phyloP scores from a whole-genome alignment of 306 rosid species.

The Cucurbita maxima region DNA sequence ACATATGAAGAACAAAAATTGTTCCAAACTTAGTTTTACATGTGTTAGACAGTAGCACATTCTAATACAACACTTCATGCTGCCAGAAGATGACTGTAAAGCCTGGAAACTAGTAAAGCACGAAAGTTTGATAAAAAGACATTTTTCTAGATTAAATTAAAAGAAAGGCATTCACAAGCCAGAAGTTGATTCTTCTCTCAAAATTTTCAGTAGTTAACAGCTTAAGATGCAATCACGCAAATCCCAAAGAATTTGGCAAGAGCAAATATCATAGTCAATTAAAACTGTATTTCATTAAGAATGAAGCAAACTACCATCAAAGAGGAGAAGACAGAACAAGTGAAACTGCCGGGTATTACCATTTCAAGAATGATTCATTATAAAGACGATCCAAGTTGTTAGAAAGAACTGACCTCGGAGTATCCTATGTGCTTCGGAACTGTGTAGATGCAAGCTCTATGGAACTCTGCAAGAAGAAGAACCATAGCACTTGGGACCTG shows the following conservation, averaged over 20 bases:
- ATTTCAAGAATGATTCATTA: background rate
- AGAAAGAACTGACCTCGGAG: conserved; percentile 31
- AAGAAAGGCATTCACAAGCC: background rate
- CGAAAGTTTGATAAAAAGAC: background rate
- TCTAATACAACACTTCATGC: background rate
- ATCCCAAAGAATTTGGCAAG: background rate
- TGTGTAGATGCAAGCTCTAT: conserved; percentile 65
- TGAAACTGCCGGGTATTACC: background rate
- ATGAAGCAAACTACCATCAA: background rate
- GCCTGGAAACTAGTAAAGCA: background rate
- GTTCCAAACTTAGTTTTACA: background rate
- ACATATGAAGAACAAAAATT: background rate
- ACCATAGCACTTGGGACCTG: conserved; percentile 69
- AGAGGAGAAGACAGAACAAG: background rate
- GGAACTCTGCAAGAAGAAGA: conserved; percentile 78
- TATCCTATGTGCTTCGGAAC: conserved; percentile 71
- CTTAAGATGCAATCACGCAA: background rate
- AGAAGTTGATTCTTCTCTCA: background rate
- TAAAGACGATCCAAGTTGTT: background rate
- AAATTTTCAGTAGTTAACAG: background rate
- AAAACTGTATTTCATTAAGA: background rate
- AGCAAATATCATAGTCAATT: background rate
- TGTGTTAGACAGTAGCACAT: background rate
- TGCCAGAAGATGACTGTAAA: background rate
- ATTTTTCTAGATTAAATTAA: background rate